Evolutionary conservation across 805 yeast species (phyloP), one percentile per base, ranked within the genome.

Genomic region (Kazachstania viticola): DNA sequence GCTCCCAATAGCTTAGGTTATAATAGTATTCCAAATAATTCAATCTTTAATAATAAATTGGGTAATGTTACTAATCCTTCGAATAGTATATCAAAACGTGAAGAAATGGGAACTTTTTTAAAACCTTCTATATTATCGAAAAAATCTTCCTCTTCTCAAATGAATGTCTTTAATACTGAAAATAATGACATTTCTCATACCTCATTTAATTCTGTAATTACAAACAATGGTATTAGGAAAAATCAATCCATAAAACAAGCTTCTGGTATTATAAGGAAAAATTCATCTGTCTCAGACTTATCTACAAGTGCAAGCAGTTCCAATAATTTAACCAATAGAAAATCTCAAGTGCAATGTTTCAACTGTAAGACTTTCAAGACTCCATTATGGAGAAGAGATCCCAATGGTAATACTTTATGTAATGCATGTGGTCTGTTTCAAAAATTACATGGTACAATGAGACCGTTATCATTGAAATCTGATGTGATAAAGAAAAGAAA

Each of bases 371-470:
- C 98, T 0, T 74, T 70, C 40, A 85, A 93, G 13, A 88, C 98
- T 0, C 98, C 98, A 1, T 57, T 88, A 13, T 88, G 98, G 98
- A 65, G 98, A 45, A 67, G 96, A 30, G 83, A 84, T 46, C 85
- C 94, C 0, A 82, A 81, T 37, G 96, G 96, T 2, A 79, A 82
- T 48, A 93, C 95, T 0, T 62, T 88, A 37, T 88, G 97, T 60
- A 88, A 88, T 56, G 97, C 98, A 0, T 88, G 98, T 62, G 98
- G 97, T 0, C 62, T 88, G 38, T 88, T 88, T 46, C 68, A 82
- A 48, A 88, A 88, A 56, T 63, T 88, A 16, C 97, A 88, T 49
- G 97, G 96, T n/a, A 88, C 84, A 3, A 93, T 83, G 39, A 65
- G 97, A 36, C 98, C 98, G 0, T 62, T 88, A 31, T 79, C 94